Evolutionary conservation across 2,329 filamentous ascomycete species (phyloP), one percentile per base, ranked within the genome.

Genomic region (Colletotrichum ledebouriae): DNA sequence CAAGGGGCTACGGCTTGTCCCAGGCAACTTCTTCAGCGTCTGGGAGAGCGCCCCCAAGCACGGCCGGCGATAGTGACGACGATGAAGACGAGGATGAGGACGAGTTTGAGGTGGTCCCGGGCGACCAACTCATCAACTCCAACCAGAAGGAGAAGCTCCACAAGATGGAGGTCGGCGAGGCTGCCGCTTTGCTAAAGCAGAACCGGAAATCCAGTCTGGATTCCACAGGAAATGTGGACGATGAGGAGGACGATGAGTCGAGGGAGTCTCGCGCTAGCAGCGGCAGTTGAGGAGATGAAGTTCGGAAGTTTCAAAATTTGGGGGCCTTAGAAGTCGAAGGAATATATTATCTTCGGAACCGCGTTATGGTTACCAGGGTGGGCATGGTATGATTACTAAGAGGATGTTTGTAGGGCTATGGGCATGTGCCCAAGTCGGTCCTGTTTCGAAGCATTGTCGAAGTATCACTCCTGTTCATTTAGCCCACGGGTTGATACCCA

Each of bases 161-260:
- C 73, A 81, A 84, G 72, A 89, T 89, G 87, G 87, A 89, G 72
- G 83, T 87, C 2, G 85, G 83, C 64, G 87, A 89, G 73, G 87
- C 86, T 12, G 83, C 82, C 2, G 87, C 86, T 9, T 76, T 89
- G 4, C 77, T 76, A 62, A 78, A 76, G 74, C 59, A 72, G 56
- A 70, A 71, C 29, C 62, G 70, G n/a, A 67, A 67, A 29, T 17
- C 39, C 12, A 76, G 78, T 59, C 73, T 81, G 25, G 78, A 80
- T 15, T 71, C 69, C 11, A 52, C 55, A 7, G 63, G 53, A 29
- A 67, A 47, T 33, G 66, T 22, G 4, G 76, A 77, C 2, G 79
- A 81, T 2, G 76, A 80, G 1, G 79, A 81, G 1, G 81, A 82
- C 5, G 79, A 81, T 33, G 78, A 75, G 9, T 66, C 67, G 10